Base-by-base conservation (phyloP, 257 asterid genomes). In the Prunella vulgaris region DNA sequence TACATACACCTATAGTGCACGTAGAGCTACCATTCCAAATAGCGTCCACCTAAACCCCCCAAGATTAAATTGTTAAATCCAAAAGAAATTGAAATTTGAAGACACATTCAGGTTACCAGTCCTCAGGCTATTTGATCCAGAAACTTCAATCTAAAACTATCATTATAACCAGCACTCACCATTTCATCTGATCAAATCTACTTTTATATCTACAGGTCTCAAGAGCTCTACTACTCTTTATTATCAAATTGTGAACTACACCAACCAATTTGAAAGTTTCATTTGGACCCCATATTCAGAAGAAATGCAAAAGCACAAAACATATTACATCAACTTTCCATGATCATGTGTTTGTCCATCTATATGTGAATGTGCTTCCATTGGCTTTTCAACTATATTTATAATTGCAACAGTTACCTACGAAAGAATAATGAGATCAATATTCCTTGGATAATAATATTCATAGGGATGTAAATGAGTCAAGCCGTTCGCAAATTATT, bases 291-390 rank as follows among this genome's bases (percentile, higher is more conserved):
- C 33, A 9, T 37, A 42, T 40, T 40, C 33, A 7, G 57, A 64
- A 66, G n/a, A 48, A 56, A 52, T 58, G 21, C 35, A 49, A 18
- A 61, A 49, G 66, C n/a, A n/a, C n/a, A n/a, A n/a, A n/a, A n/a
- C n/a, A n/a, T n/a, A n/a, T n/a, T n/a, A n/a, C n/a, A n/a, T 53
- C 69, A 66, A 66, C 88, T 78, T 70, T 87, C 97, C 99, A 73
- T 94, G 99, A 46, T 83, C 81, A 62, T 94, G 99, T 13, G 85
- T 86, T 66, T 81, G 92, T 46, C 96, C 97, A 65, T 87, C 81
- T 66, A 87, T n/a, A n/a, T 69, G 53, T 68, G 18, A 59, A 94
- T 68, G 64, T 96, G 97, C 79, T 94, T 96, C 99, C 99, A 94
- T n/a, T 32, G 93, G 97, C 87, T 91, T 91, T 86, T 94, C 99